Evolutionary conservation across 768 basidiomycete species (phyloP).

Genomic region (Tylopilus vinaceipallidus): DNA sequence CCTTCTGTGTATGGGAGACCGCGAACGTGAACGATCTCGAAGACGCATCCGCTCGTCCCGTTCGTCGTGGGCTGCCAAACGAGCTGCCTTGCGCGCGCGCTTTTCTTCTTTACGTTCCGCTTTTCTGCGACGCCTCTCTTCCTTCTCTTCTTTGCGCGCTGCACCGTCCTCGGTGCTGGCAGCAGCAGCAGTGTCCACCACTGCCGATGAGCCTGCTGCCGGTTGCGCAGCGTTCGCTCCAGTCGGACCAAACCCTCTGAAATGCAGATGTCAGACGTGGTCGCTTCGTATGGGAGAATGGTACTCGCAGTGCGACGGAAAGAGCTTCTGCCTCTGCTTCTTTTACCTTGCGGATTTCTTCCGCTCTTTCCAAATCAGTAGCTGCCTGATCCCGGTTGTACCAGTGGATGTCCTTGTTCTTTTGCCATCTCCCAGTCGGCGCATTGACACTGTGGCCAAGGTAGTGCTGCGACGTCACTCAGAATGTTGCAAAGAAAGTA

Average conservation of each 20-base stretch:
- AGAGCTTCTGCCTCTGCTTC: slow-evolving; percentile 89
- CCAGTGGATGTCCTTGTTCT: slow-evolving; percentile 97
- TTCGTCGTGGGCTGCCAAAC: slow-evolving; percentile 36
- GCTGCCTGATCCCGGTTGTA: slow-evolving; percentile 64
- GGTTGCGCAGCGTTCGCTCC: slow-evolving; percentile 34
- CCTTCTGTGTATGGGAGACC: slow-evolving; percentile 31
- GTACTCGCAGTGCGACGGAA: slow-evolving; percentile 70
- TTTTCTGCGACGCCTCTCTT: slow-evolving; percentile 51
- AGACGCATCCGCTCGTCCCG: slow-evolving; percentile 24
- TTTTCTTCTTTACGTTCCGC: slow-evolving; percentile 60
- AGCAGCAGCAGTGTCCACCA: slow-evolving; percentile 12
- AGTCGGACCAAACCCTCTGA: slow-evolving; percentile 70
- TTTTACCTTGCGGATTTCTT: slow-evolving; percentile 81
- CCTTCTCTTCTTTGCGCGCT: slow-evolving; percentile 38
- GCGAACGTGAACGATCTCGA: slow-evolving; percentile 35
- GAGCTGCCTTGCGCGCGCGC: slow-evolving; percentile 52
- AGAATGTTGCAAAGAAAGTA: neutral
- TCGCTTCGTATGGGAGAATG: neutral
- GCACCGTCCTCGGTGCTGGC: slow-evolving; percentile 29
- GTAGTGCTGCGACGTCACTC: slow-evolving; percentile 63
- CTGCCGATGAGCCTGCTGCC: slow-evolving; percentile 17
- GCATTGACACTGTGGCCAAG: slow-evolving; percentile 94
- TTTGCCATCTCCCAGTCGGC: slow-evolving; percentile 95
- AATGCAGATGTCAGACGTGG: slow-evolving; percentile 11
- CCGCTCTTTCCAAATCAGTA: slow-evolving; percentile 48